Base-by-base conservation (phyloP, 2,329 filamentous ascomycete genomes). In the Coleophoma cylindrospora region DNA sequence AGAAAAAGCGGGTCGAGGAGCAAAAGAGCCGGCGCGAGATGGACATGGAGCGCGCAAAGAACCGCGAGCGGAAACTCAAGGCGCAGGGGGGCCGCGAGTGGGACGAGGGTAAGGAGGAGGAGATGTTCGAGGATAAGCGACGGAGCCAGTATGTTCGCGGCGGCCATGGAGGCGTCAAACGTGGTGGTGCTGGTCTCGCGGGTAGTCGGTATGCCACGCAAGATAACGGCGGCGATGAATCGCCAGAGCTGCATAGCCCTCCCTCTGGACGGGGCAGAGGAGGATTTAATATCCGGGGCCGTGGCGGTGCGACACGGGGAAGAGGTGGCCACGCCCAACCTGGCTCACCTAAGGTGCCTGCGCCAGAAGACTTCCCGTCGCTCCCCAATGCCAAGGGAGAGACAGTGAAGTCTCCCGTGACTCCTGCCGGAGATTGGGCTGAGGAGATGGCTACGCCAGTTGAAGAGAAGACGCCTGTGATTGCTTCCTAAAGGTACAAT, bases 1-100 rank as follows among this genome's bases (percentile, higher is more conserved):
- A 75, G 19, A 72, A 76, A 56, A 75, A 80, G 50, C 69, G 76
- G 50, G 53, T 57, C 13, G 57, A 57, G 43, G 64, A 66, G 48
- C 54, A 57, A 40, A 61, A 58, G 43, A 61, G 61, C 40, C 51
- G 54, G 34, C 47, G 58, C 19, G 53, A 59, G 34, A 63, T 65
- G 63, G 64, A 67, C 46, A 61, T 62, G 57, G 64, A 67, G 55
- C 50, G 64, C 12, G 59, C 57, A 44, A 66, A 64, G 59, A 67
- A 67, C 48, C 43, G 64, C 34, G 56, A 65, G 53, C 49, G 64
- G 46, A 67, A 67, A 51, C 57, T 67, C 40, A 59, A 62, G 44
- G 62, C 63, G 10, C 61, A 64, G 43, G 61, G 63, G 3, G 61
- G 60, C 6, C 43, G 64, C 17, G 64, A 67, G 50, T 67, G 64